Conservation (phyloP, 441 rosid species). For the Raphanus hybrid region DNA sequence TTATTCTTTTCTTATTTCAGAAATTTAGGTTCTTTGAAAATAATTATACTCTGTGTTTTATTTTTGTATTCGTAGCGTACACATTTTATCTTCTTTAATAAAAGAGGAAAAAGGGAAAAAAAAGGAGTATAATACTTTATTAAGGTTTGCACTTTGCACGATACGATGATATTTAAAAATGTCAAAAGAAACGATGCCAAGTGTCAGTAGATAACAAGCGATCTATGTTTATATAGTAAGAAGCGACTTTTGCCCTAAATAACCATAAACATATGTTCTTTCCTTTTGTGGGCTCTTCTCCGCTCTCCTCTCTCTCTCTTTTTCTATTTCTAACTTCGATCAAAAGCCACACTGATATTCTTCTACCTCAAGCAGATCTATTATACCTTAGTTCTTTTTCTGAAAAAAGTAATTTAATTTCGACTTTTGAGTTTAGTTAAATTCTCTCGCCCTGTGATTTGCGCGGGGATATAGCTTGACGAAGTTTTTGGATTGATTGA, state of each 20-base stretch:
- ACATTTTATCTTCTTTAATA: neutral
- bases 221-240: conserved; percentile 33
- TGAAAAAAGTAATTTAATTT: conserved; percentile 5
- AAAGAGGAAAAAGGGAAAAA: too few species aligned
- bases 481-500: neutral
- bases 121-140: neutral
- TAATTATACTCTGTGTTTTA: too few species aligned
- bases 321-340: neutral
- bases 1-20: too few species aligned
- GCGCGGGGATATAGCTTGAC: conserved; percentile 12
- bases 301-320: neutral
- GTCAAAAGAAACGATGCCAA: conserved; percentile 30
- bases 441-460: neutral
- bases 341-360: conserved; percentile 5
- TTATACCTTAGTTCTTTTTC: neutral
- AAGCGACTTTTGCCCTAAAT: conserved; percentile 23
- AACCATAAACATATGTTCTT: conserved; percentile 21
- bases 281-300: conserved; percentile 22
- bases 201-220: conserved; percentile 24
- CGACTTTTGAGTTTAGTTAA: neutral
- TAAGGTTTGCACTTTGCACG: neutral
- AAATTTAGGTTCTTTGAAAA: too few species aligned
- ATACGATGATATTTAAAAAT: neutral
- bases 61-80: conserved; percentile 24
- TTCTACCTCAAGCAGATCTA: conserved; percentile 23